Evolutionary conservation across 2,329 filamentous ascomycete genomes (phyloP), one percentile per base, ranked within the genome.

Genomic region (Periconia macrospinosa): DNA sequence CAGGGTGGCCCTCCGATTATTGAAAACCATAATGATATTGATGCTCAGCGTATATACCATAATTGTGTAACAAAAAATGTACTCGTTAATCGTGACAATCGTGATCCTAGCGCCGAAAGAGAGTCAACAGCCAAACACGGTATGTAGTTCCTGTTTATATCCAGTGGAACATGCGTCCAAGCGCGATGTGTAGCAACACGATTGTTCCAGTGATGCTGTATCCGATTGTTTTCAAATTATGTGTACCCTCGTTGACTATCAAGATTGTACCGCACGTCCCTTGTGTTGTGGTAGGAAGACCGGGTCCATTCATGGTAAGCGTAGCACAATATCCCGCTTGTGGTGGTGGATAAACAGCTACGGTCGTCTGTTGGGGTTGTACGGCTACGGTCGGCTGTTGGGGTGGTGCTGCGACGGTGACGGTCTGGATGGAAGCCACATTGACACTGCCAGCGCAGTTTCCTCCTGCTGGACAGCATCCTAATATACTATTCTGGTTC

Each of bases 221-320:
- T 6, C 65, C 59, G 2, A 67, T n/a, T 1, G 54, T 50, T 43
- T 57, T 58, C 23, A 65, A 18, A 50, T 56, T 61, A 3, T 56
- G 56, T 23, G 57, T 49, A 9, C 59, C 67, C 30, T 57, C 62
- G 8, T 59, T 70, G 19, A 75, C 69, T 9, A 76, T 61, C 37
- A 75, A 47, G 40, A 76, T 71, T 0, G 70, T 74, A 2, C 73
- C 73, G 45, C 73, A 76, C n/a, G 57, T 47, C 18, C 72, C 73
- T 50, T 68, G 54, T 11, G 53, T 62, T 42, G 66, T 65, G 40
- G 63, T 68, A 7, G 73, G 73, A 10, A 75, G 53, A 5, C 62
- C 71, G 2, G 70, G 69, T 1, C 70, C 72, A 10, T 65, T 53
- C 65, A 70, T 73, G 2, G 66, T 72, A 11, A 75, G 58, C 0